Evolutionary conservation across 2,329 filamentous ascomycete genomes (phyloP).

Genomic region (Purpureocillium takamizusanense): DNA sequence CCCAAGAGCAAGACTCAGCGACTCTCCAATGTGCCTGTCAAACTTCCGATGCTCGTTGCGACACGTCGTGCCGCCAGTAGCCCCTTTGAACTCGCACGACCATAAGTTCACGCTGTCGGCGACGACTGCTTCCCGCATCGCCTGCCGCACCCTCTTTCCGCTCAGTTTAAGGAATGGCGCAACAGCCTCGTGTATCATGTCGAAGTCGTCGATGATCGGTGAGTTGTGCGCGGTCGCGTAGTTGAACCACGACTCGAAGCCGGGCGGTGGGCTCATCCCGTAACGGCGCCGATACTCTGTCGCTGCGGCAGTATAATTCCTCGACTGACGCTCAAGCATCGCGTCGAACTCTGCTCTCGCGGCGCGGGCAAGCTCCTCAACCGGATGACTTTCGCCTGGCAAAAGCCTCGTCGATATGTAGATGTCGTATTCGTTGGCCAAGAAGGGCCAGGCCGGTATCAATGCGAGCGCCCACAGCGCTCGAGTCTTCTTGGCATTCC

Average conservation of each 20-base stretch:
- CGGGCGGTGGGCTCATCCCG: constrained; percentile 29
- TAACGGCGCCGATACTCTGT: constrained; percentile 37
- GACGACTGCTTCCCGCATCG: constrained; percentile 12
- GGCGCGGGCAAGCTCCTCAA: constrained; percentile 20
- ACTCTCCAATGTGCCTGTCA: constrained; percentile 21
- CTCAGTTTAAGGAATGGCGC: constrained; percentile 30
- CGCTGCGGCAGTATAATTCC: constrained; percentile 21
- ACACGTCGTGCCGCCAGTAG: constrained; percentile 19
- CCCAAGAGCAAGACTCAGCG: constrained; percentile 20
- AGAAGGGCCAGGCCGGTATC: constrained; percentile 19
- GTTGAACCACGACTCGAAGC: constrained; percentile 36
- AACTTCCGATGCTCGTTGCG: constrained; percentile 17
- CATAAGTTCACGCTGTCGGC: constrained; percentile 25
- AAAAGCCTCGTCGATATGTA: not conserved
- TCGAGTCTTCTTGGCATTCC: constrained; percentile 13
- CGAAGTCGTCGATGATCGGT: constrained; percentile 40
- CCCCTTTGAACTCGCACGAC: constrained; percentile 22
- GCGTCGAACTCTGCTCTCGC: constrained; percentile 20
- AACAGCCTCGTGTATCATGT: constrained; percentile 29
- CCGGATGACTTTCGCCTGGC: constrained; percentile 19
- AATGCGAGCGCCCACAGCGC: constrained; percentile 21
- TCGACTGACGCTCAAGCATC: constrained; percentile 27
- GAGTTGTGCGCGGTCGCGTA: constrained; percentile 30
- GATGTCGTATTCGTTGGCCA: constrained; percentile 18
- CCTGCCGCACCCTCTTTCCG: constrained; percentile 19